phyloP scores from a whole-genome alignment of 2,329 filamentous ascomycete species.

The Penicillium thymicola region DNA sequence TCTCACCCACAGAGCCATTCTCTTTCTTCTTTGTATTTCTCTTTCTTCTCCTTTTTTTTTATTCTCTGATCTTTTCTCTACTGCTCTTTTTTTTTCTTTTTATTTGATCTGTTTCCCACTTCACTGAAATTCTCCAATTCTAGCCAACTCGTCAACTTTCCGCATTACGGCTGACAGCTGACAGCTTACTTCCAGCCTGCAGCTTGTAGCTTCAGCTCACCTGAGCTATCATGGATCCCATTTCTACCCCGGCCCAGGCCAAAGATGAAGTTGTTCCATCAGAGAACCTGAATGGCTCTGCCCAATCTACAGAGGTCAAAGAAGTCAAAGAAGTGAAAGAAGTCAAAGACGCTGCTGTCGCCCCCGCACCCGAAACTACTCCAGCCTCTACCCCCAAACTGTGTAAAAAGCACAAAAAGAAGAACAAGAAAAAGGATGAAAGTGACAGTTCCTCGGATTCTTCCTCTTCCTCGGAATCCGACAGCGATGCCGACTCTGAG shows the following conservation, averaged over 20 bases:
- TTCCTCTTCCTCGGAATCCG: slow-evolving; percentile 21
- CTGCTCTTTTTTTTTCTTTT: background rate
- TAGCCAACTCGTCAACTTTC: background rate
- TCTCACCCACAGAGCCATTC: slow-evolving; percentile 11
- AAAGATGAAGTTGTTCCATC: slow-evolving; percentile 31
- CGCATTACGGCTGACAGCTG: background rate
- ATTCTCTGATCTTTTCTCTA: background rate
- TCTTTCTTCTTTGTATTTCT: slow-evolving; percentile 1
- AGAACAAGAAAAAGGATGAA: slow-evolving; percentile 14
- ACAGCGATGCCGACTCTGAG: slow-evolving; percentile 20
- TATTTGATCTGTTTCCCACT: background rate
- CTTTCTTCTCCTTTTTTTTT: background rate
- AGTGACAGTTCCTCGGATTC: slow-evolving; percentile 20
- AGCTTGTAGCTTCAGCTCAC: background rate
- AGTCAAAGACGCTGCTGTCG: slow-evolving; percentile 7
- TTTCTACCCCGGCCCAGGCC: slow-evolving; percentile 22
- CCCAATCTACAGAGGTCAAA: slow-evolving; percentile 12
- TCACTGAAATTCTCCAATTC: background rate
- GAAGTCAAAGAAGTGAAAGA: background rate
- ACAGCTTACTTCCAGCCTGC: background rate
- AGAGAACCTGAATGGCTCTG: slow-evolving; percentile 23
- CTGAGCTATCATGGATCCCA: slow-evolving; percentile 18
- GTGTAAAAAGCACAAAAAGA: slow-evolving; percentile 35
- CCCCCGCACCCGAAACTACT: slow-evolving; percentile 24
- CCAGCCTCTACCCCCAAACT: slow-evolving; percentile 15